These are phyloP conservation scores for Teratosphaeriaceae sp. DNA, from an alignment of 2,329 filamentous ascomycete genomes.

Conservation along the genomic window DNA sequence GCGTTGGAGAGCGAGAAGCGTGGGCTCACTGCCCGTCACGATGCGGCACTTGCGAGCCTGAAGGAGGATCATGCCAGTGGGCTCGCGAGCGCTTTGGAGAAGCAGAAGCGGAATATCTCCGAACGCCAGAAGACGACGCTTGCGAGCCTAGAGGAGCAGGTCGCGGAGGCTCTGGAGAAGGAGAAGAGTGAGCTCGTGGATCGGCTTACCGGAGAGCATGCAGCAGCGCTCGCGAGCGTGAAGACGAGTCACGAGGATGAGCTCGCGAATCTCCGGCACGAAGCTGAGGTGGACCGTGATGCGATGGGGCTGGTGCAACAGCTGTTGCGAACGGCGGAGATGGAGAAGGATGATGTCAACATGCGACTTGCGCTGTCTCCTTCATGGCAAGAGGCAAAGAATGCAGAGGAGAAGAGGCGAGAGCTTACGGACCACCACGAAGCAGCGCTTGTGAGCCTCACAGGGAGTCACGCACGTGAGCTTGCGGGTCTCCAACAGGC, in stretches of 20 bases:
- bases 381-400: no score
- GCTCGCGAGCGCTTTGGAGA: not conserved
- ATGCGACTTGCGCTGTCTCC: no score
- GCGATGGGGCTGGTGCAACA: no score
- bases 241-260: not conserved
- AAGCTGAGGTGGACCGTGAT: not conserved
- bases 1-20: not conserved
- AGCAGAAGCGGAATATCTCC: no score
- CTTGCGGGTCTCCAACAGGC: not conserved
- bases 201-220: not conserved
- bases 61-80: not conserved
- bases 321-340: not conserved
- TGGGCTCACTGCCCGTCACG: not conserved
- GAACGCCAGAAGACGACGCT: not conserved
- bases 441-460: not conserved
- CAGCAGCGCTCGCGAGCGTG: not conserved
- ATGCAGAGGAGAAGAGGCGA: no score
- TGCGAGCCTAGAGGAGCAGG: not conserved
- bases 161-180: conserved; percentile 1
- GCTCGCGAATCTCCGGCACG: not conserved
- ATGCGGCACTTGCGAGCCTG: not conserved
- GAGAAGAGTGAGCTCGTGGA: not conserved
- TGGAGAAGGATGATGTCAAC: not conserved
- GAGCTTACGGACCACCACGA: not conserved
- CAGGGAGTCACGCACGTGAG: not conserved